Evolutionary conservation across 352 stramenopile species (phyloP).

Genomic region (Phytophthora fragariaefolia): DNA sequence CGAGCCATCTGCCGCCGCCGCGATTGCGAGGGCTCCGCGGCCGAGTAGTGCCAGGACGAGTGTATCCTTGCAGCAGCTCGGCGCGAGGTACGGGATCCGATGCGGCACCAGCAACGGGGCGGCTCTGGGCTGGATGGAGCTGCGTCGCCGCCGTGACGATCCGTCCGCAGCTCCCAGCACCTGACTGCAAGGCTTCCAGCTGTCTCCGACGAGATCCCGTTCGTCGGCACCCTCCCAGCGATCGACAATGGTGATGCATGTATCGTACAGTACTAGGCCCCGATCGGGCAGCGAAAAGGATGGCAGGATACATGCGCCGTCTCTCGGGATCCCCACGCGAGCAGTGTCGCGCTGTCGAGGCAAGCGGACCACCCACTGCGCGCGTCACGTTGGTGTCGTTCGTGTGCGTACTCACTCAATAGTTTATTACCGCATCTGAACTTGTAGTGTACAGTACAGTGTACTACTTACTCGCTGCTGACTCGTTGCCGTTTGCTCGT

Average conservation of each 20-base stretch:
- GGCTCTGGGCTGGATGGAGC: too few relatives aligned
- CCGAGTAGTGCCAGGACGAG: conserved; percentile 17
- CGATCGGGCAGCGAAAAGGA: conserved; percentile 8
- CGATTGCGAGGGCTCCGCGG: neutral
- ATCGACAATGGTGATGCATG: conserved; percentile 7
- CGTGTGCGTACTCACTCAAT: neutral
- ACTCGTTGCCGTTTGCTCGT: conserved; percentile 26
- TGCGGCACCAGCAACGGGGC: conserved; percentile 13
- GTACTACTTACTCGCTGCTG: conserved; percentile 12
- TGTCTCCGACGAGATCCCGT: neutral
- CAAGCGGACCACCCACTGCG: neutral
- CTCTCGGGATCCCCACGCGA: conserved; percentile 18
- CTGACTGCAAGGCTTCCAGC: neutral
- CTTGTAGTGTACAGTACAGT: neutral
- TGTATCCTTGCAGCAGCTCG: conserved; percentile 21
- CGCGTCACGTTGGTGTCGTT: neutral
- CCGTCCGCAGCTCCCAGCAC: neutral
- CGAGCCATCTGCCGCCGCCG: neutral
- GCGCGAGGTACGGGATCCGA: conserved; percentile 13
- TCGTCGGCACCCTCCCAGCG: neutral
- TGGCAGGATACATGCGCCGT: conserved; percentile 18
- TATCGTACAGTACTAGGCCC: too few relatives aligned
- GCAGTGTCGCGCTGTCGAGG: conserved; percentile 8
- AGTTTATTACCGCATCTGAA: conserved; percentile 4
- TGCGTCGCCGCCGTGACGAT: neutral